Base-by-base conservation (phyloP, 1,284 basidiomycete species). In the Heterobasidion occidentale region DNA sequence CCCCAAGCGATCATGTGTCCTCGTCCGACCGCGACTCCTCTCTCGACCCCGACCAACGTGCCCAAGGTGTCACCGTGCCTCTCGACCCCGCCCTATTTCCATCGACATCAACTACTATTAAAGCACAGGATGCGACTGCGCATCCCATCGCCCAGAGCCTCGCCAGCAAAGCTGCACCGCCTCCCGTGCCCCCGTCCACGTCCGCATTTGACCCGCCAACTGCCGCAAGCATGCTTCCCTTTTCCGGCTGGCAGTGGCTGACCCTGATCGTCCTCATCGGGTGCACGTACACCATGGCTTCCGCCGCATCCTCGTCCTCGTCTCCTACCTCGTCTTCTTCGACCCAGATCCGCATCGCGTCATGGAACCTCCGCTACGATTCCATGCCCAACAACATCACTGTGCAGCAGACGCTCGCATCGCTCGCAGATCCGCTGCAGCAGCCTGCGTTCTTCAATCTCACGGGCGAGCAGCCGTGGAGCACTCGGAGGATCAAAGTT, bases 281-380 rank as follows among this genome's bases (percentile, higher is more conserved):
- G 3, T 11, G 11, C 7, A 42, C n/a, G 7, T 27, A 27, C 27
- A 42, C 38, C 38, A n/a, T n/a, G 12, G 38, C 38, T n/a, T 11
- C 38, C 38, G 38, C 38, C 38, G 38, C 38, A 11, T 42, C 38
- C 38, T 11, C 38, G 38, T 42, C 38, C 38, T 42, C 27, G 27
- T 27, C 27, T 27, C 27, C 27, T 5, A 27, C 27, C 17, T 12
- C 17, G 42, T 4, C 42, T 45, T 17, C 12, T 14, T 17, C 42
- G 5, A 42, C 46, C 12, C 42, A 61, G 14, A 68, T 81, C 67
- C 74, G 77, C 34, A 58, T 81, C 47, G 72, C 74, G 7, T 74
- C 77, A 0, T 83, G 77, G 67, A 83, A 83, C 64, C 65, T 83
- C 20, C 77, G 81, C 20, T 83, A 73, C 60, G 81, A 84, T 65